Evolutionary conservation across 2,329 filamentous ascomycete genomes (phyloP).

Genomic region (Pyricularia grisea): DNA sequence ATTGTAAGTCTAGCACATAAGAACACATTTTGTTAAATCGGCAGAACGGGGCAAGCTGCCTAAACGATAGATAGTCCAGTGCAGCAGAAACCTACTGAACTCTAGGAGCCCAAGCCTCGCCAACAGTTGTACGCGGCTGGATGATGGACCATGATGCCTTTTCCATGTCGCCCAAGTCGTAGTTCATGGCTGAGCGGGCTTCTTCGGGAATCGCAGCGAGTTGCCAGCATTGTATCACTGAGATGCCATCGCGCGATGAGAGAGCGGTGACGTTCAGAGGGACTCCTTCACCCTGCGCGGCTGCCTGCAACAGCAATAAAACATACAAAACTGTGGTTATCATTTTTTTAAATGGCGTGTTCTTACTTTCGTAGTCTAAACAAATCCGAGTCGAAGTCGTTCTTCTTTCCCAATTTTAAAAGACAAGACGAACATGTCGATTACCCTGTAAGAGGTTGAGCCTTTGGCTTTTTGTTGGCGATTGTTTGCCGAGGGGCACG

Average conservation of each 20-base stretch:
- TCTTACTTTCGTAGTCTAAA: background rate
- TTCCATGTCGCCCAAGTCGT: slow-evolving; percentile 18
- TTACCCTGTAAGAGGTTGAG: background rate
- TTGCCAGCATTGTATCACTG: slow-evolving; percentile 21
- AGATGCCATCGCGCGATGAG: slow-evolving; percentile 16
- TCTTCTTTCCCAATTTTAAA: background rate
- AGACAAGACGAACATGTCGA: background rate
- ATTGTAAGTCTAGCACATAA: slow-evolving; percentile 18
- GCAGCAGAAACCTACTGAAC: slow-evolving; percentile 16
- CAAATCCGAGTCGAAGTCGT: background rate
- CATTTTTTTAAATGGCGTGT: background rate
- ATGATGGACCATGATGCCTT: slow-evolving; percentile 21
- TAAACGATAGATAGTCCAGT: background rate
- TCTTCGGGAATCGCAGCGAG: slow-evolving; percentile 14
- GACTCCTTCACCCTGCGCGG: background rate
- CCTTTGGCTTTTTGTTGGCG: background rate
- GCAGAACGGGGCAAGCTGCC: background rate
- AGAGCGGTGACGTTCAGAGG: slow-evolving; percentile 20
- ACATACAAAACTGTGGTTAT: background rate
- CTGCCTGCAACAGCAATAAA: background rate
- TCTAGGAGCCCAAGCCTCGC: slow-evolving; percentile 22
- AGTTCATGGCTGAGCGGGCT: slow-evolving; percentile 21
- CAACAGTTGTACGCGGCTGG: slow-evolving; percentile 18
- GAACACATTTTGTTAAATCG: background rate
- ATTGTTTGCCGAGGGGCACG: background rate